Evolutionary conservation across 23 red algal species (phyloP).

Genomic region (Chondrus crispus): DNA sequence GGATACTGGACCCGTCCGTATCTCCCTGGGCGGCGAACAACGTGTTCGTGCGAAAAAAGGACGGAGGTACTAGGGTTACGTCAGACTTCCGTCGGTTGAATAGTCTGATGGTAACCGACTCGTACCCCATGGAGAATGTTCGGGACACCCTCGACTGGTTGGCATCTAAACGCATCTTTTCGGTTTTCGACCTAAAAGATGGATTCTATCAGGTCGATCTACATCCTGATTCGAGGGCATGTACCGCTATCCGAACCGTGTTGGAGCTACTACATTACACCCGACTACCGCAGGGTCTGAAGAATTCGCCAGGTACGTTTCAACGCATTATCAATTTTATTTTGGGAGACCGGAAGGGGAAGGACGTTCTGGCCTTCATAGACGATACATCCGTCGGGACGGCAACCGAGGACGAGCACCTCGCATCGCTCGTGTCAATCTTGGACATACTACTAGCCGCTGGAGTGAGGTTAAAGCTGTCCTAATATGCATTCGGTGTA

Average conservation of each 20-base stretch:
- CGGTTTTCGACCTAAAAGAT: conserved; percentile 51
- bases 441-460: background rate
- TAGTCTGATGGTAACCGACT: background rate
- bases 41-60: conserved; percentile 12
- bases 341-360: background rate
- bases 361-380: background rate
- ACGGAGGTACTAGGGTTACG: background rate
- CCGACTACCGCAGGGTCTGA: background rate
- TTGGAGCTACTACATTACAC: conserved; percentile 2
- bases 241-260: background rate
- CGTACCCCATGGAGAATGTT: background rate
- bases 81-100: conserved; percentile 40
- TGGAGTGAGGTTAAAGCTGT: conserved; percentile 9
- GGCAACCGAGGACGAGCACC: background rate
- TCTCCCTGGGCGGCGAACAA: background rate
- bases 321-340: background rate
- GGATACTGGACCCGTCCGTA: background rate
- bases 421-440: background rate
- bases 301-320: background rate
- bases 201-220: conserved; percentile 35
- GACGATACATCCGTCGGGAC: background rate
- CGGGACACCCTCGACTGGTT: conserved; percentile 13
- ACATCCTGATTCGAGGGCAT: background rate
- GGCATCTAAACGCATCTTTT: conserved; percentile 1
- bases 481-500: background rate